Evolutionary conservation across 2,329 filamentous ascomycete genomes (phyloP).

Genomic region (Helotiales sp.): DNA sequence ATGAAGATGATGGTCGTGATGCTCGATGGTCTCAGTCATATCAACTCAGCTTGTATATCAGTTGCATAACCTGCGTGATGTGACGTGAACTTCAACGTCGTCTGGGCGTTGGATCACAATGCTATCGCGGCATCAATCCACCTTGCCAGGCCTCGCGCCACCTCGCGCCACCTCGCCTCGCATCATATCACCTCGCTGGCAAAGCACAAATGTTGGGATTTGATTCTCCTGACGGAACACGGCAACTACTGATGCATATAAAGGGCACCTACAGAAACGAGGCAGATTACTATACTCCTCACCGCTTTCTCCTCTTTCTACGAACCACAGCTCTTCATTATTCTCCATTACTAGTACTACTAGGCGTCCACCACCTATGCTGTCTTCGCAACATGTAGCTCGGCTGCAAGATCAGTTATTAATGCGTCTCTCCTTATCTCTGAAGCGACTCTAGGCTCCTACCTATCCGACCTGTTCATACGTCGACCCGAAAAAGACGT

Average conservation of each 20-base stretch:
- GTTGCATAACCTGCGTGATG: neutral
- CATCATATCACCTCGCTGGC: neutral
- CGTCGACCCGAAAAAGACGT: too few relatives aligned
- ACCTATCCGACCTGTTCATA: too few relatives aligned
- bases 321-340: too few relatives aligned
- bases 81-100: neutral
- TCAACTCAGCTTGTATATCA: neutral
- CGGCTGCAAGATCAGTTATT: too few relatives aligned
- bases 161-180: neutral
- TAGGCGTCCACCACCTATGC: too few relatives aligned
- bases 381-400: too few relatives aligned
- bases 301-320: too few relatives aligned
- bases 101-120: neutral
- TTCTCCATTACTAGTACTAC: too few relatives aligned
- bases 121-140: neutral
- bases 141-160: neutral
- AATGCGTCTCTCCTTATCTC: too few relatives aligned
- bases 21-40: neutral
- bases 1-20: neutral
- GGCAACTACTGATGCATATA: neutral
- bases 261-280: neutral
- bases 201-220: neutral
- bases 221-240: neutral
- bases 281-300: too few relatives aligned
- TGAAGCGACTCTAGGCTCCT: too few relatives aligned